Base-by-base conservation (phyloP, 768 basidiomycete species). In the Solioccasus polychromus region DNA sequence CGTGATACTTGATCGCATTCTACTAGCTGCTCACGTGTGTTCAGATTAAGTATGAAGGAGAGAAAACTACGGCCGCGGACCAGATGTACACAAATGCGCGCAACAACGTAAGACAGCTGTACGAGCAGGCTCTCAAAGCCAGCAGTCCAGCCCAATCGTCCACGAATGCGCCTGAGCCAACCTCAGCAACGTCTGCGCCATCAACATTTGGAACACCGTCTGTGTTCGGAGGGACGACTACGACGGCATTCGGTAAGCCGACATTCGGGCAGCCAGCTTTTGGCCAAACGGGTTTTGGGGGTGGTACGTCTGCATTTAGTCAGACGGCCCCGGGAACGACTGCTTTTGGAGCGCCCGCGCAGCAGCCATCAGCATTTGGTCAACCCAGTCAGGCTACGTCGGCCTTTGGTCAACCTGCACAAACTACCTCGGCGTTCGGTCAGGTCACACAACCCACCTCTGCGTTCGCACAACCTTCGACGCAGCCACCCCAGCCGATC, bases 11-110 rank as follows among this genome's bases (percentile, higher is more conserved):
- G 20, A 31, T 5, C 10, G 2, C 19, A 9, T n/a, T 19, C 17
- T 31, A 19, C 19, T 5, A 7, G 17, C 4, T 11, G 34, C 48
- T 51, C 17, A 63, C 14, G 2, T 48, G 12, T 29, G 14, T 25
- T n/a, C 18, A 80, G 78, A 52, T 70, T 54, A 74, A 76, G 52
- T 86, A 82, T 48, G 87, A 90, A 65, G 60, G 70, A 5, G 71
- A 72, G 24, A 73, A 74, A 53, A 82, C 77, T 25, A 52, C 73
- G 7, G 68, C 74, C 14, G 82, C 85, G 8, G 75, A 82, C 6
- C 71, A 76, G 40, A 59, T 67, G 12, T 77, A 65, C 48, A 44
- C 62, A 69, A 78, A 76, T 45, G 78, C 75, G 3, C 69, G 73
- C 12, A 59, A 59, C 29, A 84, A 85, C 50, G 42, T 75, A 12